These are phyloP conservation scores for Fistulifera pelliculosa DNA, from an alignment of 108 stramenopile genomes.

Conservation along the genomic window DNA sequence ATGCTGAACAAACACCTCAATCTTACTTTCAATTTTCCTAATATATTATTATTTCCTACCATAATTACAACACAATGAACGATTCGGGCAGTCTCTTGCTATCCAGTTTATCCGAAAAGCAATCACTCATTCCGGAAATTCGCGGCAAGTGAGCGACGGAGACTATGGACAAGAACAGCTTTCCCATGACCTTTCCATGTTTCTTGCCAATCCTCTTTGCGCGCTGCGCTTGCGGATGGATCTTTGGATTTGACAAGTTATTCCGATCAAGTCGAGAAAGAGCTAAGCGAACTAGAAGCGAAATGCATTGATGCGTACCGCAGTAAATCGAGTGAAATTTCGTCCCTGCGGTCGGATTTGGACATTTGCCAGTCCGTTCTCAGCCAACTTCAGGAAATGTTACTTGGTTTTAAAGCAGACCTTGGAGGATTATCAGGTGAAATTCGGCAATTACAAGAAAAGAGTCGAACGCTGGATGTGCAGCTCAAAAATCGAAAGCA, in stretches of 20 bases:
- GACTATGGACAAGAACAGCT: conserved; percentile 27
- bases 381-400: conserved; percentile 92
- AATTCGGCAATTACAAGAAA: conserved; percentile 92
- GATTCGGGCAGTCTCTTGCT: too few species aligned
- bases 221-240: conserved; percentile 71
- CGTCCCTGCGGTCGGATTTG: conserved; percentile 65
- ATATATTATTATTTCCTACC: too few species aligned
- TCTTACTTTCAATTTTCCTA: too few species aligned
- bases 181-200: conserved; percentile 69
- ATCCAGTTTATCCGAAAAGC: too few species aligned
- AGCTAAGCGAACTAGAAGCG: conserved; percentile 55
- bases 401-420: conserved; percentile 97
- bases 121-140: too few species aligned
- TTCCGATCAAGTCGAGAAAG: conserved; percentile 67
- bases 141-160: too few species aligned
- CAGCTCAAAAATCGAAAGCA: conserved; percentile 86
- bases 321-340: conserved; percentile 50
- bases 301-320: conserved; percentile 73
- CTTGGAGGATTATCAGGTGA: conserved; percentile 94
- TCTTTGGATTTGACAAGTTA: conserved; percentile 74
- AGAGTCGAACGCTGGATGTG: conserved; percentile 73
- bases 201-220: conserved; percentile 78
- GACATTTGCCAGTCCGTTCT: conserved; percentile 90
- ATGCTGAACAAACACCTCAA: too few species aligned
- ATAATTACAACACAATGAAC: too few species aligned